Base-by-base conservation (phyloP, 345 rosid genomes). In the Kernera saxatilis region DNA sequence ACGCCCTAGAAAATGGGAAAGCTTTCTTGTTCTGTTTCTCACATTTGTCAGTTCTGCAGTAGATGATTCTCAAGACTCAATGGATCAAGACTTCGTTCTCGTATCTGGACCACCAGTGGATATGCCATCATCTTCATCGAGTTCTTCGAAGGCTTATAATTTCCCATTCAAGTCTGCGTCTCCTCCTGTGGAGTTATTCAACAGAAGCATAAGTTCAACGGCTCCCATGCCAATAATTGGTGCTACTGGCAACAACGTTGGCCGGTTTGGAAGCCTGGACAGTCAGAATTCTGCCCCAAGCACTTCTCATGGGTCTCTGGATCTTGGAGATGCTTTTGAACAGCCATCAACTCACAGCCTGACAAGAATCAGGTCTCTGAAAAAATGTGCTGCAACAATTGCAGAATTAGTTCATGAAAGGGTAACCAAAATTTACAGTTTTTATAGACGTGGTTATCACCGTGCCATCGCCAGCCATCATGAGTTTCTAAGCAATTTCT, bases 21-120 rank as follows among this genome's bases (percentile, higher is more conserved):
- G 50, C 36, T 66, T 32, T 61, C 39, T 54, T 53, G 27, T 45
- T 62, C 14, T 8, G 30, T 36, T 75, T 69, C 58, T 75, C 65
- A 69, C 35, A 23, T 52, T 22, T 25, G 41, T 53, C 3, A 52
- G 33, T 54, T 56, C 12, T 66, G 51, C 83, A 89, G 98, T 80
- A 54, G 82, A 77, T 39, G 93, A 91, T 71, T 88, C 89, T 27
- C 70, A 83, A 79, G 99, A 91, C 82, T 75, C 81, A 73, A 85
- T 87, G 69, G 98, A 93, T 81, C 97, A 87, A 78, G 99, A 94
- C 55, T 94, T 79, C 49, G 98, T 94, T 82, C 41, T 94, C 19
- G 93, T 94, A 33, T 85, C 93, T 81, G 88, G 93, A 68, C 96
- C 99, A 18, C 84, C 92, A 41, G 67, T 82, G 81, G 96, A 89